phyloP scores from a whole-genome alignment of 2,329 filamentous ascomycete genomes.

The Xylariaceae sp. region DNA sequence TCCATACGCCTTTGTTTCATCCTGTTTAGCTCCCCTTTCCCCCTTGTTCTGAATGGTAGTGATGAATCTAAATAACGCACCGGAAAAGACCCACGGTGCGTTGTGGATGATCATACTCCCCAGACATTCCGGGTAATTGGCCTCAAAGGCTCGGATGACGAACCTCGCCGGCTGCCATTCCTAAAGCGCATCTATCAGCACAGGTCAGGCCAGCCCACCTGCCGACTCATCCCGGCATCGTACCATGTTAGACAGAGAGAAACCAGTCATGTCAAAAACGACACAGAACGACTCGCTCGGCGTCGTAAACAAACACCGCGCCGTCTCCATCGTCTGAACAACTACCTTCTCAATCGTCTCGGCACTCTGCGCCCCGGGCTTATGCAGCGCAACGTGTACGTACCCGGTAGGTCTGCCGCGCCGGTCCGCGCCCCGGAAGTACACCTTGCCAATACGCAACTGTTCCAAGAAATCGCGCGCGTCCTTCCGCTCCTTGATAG shows the following conservation, averaged over 20 bases:
- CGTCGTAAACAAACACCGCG: constrained; percentile 65
- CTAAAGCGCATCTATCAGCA: constrained; percentile 34
- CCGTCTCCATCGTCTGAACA: constrained; percentile 87
- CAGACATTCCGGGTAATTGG: constrained; percentile 90
- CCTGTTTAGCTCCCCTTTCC: too few relatives aligned
- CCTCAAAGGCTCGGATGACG: constrained; percentile 98
- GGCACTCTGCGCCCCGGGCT: constrained; percentile 71
- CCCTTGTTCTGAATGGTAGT: too few relatives aligned
- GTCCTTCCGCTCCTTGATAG: constrained; percentile 51
- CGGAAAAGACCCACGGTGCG: constrained; percentile 90
- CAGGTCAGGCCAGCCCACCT: constrained; percentile 2
- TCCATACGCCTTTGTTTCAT: too few relatives aligned
- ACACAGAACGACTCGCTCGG: constrained; percentile 84
- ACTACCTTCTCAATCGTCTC: constrained; percentile 79
- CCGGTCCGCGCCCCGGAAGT: constrained; percentile 78
- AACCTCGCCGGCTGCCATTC: constrained; percentile 94
- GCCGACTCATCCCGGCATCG: constrained; percentile 16
- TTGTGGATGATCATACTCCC: constrained; percentile 88
- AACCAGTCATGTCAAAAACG: constrained; percentile 89
- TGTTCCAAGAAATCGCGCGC: constrained; percentile 75
- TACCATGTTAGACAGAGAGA: constrained; percentile 88
- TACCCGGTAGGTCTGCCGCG: constrained; percentile 77
- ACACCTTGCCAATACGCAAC: constrained; percentile 83
- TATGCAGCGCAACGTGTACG: constrained; percentile 78
- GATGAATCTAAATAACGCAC: constrained; percentile 41